These are phyloP conservation scores for Bolboschoenus planiculmis DNA, from an alignment of 176 grass and related monocot genomes.

Conservation along the genomic window DNA sequence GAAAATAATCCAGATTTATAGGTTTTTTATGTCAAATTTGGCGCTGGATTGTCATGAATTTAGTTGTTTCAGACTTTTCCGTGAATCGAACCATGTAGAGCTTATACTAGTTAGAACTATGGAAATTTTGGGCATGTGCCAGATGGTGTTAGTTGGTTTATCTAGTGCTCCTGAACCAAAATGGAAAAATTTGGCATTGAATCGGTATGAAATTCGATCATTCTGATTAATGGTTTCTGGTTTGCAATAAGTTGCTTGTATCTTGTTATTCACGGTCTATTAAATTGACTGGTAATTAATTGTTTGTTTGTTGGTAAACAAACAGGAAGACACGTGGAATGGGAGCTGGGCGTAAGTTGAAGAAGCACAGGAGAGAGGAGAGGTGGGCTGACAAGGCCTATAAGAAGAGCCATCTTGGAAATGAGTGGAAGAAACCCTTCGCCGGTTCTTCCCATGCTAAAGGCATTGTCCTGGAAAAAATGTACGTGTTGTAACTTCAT, in stretches of 20 bases:
- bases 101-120: background rate
- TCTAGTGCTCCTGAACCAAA: background rate
- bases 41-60: background rate
- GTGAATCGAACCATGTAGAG: background rate
- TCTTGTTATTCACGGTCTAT: background rate
- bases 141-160: background rate
- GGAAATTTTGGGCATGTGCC: background rate
- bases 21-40: background rate
- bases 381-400: constrained; percentile 19
- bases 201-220: background rate
- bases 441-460: constrained; percentile 16
- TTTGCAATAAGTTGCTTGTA: background rate
- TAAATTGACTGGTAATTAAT: background rate
- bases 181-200: background rate
- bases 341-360: constrained; percentile 10
- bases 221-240: background rate
- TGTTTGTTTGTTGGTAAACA: background rate
- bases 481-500: background rate
- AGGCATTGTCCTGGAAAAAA: constrained; percentile 20
- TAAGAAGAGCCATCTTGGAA: constrained; percentile 22
- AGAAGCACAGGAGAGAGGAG: constrained; percentile 22
- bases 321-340: constrained; percentile 15
- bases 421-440: constrained; percentile 18
- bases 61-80: background rate
- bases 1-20: no score